A percentile compares a stretch with the other conserved stretches of the same genome.
phyloP scores from a whole-genome alignment of 2,329 filamentous ascomycete species.

The Ceratocystis ficicola region DNA sequence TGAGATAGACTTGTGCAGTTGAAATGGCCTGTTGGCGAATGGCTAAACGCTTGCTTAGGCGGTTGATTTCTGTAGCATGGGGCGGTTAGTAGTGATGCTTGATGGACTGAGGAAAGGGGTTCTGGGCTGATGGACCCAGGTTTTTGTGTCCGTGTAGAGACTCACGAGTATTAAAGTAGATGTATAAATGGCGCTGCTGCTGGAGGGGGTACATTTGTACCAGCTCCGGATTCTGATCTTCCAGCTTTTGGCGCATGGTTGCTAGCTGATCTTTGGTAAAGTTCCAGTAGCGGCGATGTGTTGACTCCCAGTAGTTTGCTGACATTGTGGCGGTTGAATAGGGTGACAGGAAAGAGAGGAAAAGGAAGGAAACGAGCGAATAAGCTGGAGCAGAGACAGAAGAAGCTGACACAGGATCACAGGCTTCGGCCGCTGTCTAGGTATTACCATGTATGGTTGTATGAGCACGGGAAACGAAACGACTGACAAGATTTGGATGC shows the following conservation, averaged over 20 bases:
- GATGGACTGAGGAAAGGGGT: neutral
- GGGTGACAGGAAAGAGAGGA: neutral
- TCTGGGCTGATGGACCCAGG: neutral
- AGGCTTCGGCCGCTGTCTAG: neutral
- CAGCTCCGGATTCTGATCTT: constrained; percentile 60
- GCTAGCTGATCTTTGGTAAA: constrained; percentile 73
- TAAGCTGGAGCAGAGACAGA: neutral
- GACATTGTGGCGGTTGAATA: constrained; percentile 49
- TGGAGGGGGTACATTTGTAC: constrained; percentile 73
- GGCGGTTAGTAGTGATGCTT: constrained; percentile 1
- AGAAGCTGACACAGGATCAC: neutral
- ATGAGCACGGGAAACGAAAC: neutral
- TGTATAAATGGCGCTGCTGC: constrained; percentile 68
- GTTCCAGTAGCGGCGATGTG: constrained; percentile 80
- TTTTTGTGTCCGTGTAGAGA: neutral
- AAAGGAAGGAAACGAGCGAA: neutral
- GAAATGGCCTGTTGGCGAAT: constrained; percentile 86
- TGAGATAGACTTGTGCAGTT: constrained; percentile 88
- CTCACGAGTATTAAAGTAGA: constrained; percentile 85
- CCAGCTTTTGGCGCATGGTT: constrained; percentile 61
- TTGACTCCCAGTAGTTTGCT: constrained; percentile 93
- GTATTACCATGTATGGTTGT: neutral
- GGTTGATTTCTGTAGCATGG: constrained; percentile 52
- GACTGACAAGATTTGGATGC: neutral
- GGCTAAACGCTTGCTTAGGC: constrained; percentile 70